Base-by-base conservation (phyloP, 2,329 filamentous ascomycete species). In the Xylariales sp. region DNA sequence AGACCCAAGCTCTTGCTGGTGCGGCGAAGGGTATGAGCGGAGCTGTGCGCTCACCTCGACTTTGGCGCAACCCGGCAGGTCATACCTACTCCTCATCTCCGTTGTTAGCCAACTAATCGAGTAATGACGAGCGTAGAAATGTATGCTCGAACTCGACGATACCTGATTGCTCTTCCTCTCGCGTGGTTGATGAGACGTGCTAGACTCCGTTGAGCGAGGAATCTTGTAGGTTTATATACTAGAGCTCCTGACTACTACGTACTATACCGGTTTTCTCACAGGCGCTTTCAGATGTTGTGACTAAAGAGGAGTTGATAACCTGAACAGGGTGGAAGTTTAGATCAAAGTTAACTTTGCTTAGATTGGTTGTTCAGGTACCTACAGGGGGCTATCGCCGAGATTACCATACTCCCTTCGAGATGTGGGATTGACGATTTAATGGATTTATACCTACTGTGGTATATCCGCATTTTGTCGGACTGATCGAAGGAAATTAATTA, bases 51-150 rank as follows among this genome's bases (percentile, higher is more conserved):
- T 34, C 18, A 23, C 18, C 28, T n/a, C 12, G n/a, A 1, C 1
- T 23, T 32, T 23, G 16, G 34, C 16, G n/a, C 28, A 5, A 6
- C 30, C 16, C 5, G 60, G 64, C 5, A 57, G 14, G 9, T 61
- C 55, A 45, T 68, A 61, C 23, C 61, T 61, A 23, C 60, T 64
- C 16, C 65, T 41, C 48, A 49, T 57, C 41, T 48, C 62, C 4
- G 18, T 14, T 45, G 5, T 32, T 50, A 10, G 28, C 14, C 28
- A 4, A 12, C n/a, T 52, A 30, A 8, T 41, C 3, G 39, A 14
- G 9, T 41, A 41, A 14, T 9, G 4, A 4, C 14, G 5, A 16
- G 18, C 10, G 30, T 52, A 34, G 10, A n/a, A 34, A 34, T 14
- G 7, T 52, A 9, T 10, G 9, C n/a, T 14, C 28, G 10, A 28